These are phyloP conservation scores for Candida andamanensis DNA, from an alignment of 805 yeast genomes.

Conservation along the genomic window DNA sequence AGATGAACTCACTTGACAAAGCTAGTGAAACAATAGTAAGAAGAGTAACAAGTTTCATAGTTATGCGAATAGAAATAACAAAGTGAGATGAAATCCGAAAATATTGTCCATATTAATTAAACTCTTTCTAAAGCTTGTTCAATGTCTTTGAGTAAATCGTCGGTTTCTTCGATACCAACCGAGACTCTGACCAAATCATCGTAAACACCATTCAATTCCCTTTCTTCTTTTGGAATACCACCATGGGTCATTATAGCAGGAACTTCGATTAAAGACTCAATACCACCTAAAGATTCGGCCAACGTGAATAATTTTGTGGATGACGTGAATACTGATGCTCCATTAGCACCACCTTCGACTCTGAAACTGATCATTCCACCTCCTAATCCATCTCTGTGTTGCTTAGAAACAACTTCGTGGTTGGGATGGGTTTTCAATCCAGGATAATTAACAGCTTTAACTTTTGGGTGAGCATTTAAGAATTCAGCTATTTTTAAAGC, in stretches of 20 bases:
- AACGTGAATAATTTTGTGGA: constrained; percentile 72
- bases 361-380: constrained; percentile 92
- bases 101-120: too few relatives aligned
- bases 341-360: constrained; percentile 74
- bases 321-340: constrained; percentile 70
- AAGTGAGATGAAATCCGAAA: too few relatives aligned
- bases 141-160: constrained; percentile 69
- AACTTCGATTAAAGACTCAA: constrained; percentile 79
- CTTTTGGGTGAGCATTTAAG: constrained; percentile 47
- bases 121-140: constrained; percentile 55
- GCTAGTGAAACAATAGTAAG: too few relatives aligned
- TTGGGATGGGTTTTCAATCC: constrained; percentile 65
- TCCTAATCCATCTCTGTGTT: constrained; percentile 81
- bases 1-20: constrained; percentile 3
- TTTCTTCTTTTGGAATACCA: constrained; percentile 73
- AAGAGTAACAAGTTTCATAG: too few relatives aligned
- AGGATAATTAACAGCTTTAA: constrained; percentile 74
- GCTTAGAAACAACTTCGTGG: constrained; percentile 59
- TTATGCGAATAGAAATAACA: too few relatives aligned
- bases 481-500: constrained; percentile 70
- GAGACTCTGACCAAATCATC: constrained; percentile 80
- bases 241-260: constrained; percentile 93
- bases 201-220: constrained; percentile 75
- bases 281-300: constrained; percentile 89
- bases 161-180: constrained; percentile 82